Evolutionary conservation across 2,329 filamentous ascomycete genomes (phyloP).

Genomic region (Alternaria brassicae): DNA sequence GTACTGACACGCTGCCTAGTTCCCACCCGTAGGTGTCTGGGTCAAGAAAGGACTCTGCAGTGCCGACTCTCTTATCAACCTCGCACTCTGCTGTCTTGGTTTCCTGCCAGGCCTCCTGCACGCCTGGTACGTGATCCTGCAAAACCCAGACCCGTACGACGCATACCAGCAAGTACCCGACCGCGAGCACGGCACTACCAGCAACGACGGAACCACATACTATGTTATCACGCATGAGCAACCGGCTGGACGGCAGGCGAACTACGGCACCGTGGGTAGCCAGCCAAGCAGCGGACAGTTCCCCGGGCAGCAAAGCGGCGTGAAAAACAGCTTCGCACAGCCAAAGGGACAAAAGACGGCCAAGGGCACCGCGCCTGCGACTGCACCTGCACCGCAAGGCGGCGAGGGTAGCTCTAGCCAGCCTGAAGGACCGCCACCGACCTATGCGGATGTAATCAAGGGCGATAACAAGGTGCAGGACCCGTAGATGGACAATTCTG

Average conservation of each 20-base stretch:
- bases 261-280: conserved; percentile 54
- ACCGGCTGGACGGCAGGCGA: conserved; percentile 50
- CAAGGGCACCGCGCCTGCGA: conserved; percentile 20
- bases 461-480: conserved; percentile 89
- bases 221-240: conserved; percentile 38
- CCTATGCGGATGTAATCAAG: conserved; percentile 87
- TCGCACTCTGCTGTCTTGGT: conserved; percentile 74
- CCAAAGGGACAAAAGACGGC: conserved; percentile 30
- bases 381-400: conserved; percentile 22
- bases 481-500: conserved; percentile 21
- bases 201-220: conserved; percentile 32
- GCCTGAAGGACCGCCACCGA: conserved; percentile 69
- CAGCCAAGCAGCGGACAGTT: conserved; percentile 52
- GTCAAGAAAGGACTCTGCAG: conserved; percentile 94
- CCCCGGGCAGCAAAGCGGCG: conserved; percentile 50
- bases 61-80: conserved; percentile 92
- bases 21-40: conserved; percentile 71
- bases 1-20: conserved; percentile 11
- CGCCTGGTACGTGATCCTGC: conserved; percentile 97
- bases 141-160: conserved; percentile 75
- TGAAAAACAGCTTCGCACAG: conserved; percentile 39
- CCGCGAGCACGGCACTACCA: conserved; percentile 55
- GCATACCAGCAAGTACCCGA: conserved; percentile 68
- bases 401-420: conserved; percentile 39
- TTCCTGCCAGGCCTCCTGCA: conserved; percentile 85